These are phyloP conservation scores for Phyllosticta citrichinensis DNA, from an alignment of 2,329 filamentous ascomycete species.

Conservation along the genomic window DNA sequence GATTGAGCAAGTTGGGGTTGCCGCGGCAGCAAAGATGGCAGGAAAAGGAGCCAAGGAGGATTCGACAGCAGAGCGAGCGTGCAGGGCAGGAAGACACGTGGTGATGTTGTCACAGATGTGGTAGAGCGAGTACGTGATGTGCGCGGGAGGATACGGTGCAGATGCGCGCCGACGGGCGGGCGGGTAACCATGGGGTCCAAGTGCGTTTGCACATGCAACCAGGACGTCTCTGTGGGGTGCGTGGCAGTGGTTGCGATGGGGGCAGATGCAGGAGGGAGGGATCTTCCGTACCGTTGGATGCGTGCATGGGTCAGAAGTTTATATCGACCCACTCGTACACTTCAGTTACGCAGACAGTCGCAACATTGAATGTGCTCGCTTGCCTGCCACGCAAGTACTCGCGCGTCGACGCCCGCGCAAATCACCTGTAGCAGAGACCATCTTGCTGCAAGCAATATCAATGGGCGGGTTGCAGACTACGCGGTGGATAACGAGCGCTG, in stretches of 20 bases:
- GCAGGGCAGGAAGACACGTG: background rate
- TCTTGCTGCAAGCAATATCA: background rate
- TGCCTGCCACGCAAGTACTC: background rate
- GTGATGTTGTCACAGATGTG: background rate
- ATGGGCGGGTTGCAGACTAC: background rate
- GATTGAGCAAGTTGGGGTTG: background rate
- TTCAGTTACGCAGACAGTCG: background rate
- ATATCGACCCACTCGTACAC: background rate
- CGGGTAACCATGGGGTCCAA: background rate
- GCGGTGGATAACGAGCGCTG: too few species aligned
- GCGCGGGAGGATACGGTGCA: background rate
- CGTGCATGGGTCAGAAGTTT: background rate
- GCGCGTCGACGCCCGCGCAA: background rate
- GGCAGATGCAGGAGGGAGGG: background rate
- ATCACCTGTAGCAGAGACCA: background rate
- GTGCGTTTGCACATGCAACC: background rate
- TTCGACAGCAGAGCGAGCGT: background rate
- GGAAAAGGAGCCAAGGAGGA: background rate
- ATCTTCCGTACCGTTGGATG: background rate
- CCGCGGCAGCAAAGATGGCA: background rate
- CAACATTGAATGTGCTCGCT: background rate
- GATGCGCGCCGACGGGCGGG: background rate
- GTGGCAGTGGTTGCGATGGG: background rate
- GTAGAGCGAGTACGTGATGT: background rate
- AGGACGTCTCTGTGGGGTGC: background rate